phyloP scores from a whole-genome alignment of 1,139 yeast genomes.

The Blastobotrys arbuscula region DNA sequence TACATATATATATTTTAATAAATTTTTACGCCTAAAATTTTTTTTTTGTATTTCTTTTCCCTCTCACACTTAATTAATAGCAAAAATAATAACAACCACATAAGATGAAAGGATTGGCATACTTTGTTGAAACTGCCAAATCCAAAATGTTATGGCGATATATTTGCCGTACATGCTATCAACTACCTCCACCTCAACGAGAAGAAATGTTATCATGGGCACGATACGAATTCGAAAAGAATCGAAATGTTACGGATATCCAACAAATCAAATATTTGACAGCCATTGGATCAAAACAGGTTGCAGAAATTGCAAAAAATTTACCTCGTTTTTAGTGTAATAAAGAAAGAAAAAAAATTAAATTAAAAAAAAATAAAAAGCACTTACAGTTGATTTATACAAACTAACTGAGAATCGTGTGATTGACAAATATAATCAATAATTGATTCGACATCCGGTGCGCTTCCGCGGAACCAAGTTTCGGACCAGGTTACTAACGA shows the following conservation, averaged over 20 bases:
- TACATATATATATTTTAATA: conserved; percentile 12
- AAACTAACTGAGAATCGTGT: conserved; percentile 19
- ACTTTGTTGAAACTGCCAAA: conserved; percentile 34
- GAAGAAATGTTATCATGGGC: conserved; percentile 34
- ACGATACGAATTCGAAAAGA: conserved; percentile 31
- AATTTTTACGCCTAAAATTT: background rate
- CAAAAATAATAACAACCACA: background rate
- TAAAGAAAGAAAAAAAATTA: background rate
- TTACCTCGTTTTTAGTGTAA: conserved; percentile 14
- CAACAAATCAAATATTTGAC: conserved; percentile 31
- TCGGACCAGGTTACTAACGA: conserved; percentile 15
- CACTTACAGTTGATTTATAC: conserved; percentile 1
- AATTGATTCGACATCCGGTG: conserved; percentile 22
- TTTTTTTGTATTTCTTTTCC: background rate
- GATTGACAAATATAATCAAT: conserved; percentile 23
- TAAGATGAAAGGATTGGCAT: background rate
- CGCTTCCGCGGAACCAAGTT: conserved; percentile 10
- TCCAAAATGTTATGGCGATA: conserved; percentile 33
- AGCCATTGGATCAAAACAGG: conserved; percentile 34
- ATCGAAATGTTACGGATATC: conserved; percentile 29
- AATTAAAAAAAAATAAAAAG: background rate
- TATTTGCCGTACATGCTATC: conserved; percentile 32
- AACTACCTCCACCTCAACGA: conserved; percentile 21
- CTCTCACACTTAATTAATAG: background rate
- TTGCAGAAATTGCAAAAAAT: conserved; percentile 30